Evolutionary conservation across 208 protist species (phyloP).

Genomic region (Trypanosoma theileri): DNA sequence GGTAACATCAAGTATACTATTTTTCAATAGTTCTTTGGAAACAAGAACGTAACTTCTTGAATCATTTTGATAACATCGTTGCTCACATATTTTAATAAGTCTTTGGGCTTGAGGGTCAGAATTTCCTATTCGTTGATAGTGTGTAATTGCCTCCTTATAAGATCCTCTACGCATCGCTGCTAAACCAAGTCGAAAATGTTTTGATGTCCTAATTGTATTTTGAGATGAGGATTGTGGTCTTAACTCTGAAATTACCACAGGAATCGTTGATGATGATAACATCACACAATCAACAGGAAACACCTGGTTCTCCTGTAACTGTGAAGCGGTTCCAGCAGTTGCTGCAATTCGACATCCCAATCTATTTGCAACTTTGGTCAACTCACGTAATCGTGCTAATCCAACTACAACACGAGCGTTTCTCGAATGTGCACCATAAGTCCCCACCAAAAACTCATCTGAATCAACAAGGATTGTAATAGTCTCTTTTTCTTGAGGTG

Average conservation of each 20-base stretch:
- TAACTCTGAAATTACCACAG: slow-evolving; percentile 61
- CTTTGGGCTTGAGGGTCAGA: slow-evolving; percentile 44
- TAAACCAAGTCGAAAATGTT: slow-evolving; percentile 53
- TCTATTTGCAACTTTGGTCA: slow-evolving; percentile 16
- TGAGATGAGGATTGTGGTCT: slow-evolving; percentile 18
- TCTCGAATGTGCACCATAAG: slow-evolving; percentile 31
- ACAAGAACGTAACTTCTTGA: slow-evolving; percentile 40
- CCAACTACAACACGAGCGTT: slow-evolving; percentile 32
- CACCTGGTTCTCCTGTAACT: slow-evolving; percentile 40
- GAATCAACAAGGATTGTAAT: slow-evolving; percentile 60
- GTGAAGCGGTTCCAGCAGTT: slow-evolving; percentile 49
- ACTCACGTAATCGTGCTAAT: slow-evolving; percentile 8
- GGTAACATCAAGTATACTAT: neutral
- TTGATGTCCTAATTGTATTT: slow-evolving; percentile 34
- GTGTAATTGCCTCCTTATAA: slow-evolving; percentile 41
- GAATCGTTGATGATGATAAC: slow-evolving; percentile 34
- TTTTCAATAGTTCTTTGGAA: neutral
- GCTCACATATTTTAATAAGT: slow-evolving; percentile 47
- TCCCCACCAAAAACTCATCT: slow-evolving; percentile 71
- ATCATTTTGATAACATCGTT: slow-evolving; percentile 37
- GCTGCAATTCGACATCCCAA: slow-evolving; percentile 46
- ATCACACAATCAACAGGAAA: slow-evolving; percentile 59
- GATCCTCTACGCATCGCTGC: slow-evolving; percentile 56
- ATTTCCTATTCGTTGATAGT: slow-evolving; percentile 30
- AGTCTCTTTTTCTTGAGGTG: slow-evolving; percentile 32